phyloP scores from a whole-genome alignment of 1,284 basidiomycete species.

The Pascua sp. region DNA sequence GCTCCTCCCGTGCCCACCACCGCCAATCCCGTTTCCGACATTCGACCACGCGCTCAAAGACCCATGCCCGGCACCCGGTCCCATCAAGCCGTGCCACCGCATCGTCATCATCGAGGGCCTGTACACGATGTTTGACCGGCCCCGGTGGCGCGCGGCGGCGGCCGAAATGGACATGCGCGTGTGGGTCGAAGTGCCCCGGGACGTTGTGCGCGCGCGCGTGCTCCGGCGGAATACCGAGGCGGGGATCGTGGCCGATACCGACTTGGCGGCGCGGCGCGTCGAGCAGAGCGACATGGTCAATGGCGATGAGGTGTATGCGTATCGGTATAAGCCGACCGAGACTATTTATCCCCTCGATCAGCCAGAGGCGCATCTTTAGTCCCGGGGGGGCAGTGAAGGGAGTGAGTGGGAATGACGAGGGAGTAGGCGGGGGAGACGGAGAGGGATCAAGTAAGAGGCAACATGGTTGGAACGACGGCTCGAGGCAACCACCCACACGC shows the following conservation, averaged over 20 bases:
- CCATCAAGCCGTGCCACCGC: conserved; percentile 62
- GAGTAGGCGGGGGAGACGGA: too few relatives aligned
- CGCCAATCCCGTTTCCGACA: conserved; percentile 38
- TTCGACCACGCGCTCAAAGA: conserved; percentile 56
- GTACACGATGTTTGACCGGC: conserved; percentile 67
- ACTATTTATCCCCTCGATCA: conserved; percentile 10
- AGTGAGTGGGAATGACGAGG: too few relatives aligned
- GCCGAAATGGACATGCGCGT: conserved; percentile 71
- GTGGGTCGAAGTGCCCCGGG: conserved; percentile 64
- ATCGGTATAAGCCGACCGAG: conserved; percentile 21
- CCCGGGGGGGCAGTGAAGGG: too few relatives aligned
- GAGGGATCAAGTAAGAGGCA: too few relatives aligned
- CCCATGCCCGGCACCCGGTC: conserved; percentile 51
- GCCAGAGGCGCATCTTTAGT: too few relatives aligned
- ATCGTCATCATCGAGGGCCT: conserved; percentile 80
- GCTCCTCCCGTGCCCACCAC: conserved; percentile 54
- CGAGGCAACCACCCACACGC: too few relatives aligned
- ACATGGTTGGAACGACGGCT: too few relatives aligned
- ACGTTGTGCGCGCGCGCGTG: conserved; percentile 63
- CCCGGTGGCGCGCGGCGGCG: conserved; percentile 70
- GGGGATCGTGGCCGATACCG: conserved; percentile 22
- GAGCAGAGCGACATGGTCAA: conserved; percentile 23
- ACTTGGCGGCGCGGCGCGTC: conserved; percentile 6
- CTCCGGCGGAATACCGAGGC: conserved; percentile 52
- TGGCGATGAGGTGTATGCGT: conserved; percentile 22